phyloP scores from a whole-genome alignment of 139 green algal species.

The Yamagishiella unicocca region DNA sequence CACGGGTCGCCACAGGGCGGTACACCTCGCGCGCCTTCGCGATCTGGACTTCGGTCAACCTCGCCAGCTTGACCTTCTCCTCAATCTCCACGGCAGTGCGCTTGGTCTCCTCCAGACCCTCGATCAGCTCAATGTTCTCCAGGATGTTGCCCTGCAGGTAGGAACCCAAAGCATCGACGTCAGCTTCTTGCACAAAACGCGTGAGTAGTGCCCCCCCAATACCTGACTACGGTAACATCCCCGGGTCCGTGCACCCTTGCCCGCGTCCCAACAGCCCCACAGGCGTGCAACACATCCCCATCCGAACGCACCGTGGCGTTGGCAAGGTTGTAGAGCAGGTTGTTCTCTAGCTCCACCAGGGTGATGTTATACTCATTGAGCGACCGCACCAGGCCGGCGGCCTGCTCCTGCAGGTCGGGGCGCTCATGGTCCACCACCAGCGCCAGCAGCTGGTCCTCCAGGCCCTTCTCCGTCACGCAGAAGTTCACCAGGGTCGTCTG shows the following conservation, averaged over 20 bases:
- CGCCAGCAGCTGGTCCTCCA: slow-evolving; percentile 92
- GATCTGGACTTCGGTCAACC: slow-evolving; percentile 37
- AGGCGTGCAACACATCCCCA: too few species aligned
- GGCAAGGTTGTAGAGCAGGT: slow-evolving; percentile 88
- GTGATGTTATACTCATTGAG: slow-evolving; percentile 95
- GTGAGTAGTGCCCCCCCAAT: too few species aligned
- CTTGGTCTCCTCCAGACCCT: slow-evolving; percentile 89
- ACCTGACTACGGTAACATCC: too few species aligned
- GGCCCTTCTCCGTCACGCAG: slow-evolving; percentile 84
- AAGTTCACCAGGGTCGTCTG: slow-evolving; percentile 93
- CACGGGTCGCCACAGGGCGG: slow-evolving; percentile 74
- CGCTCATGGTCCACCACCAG: slow-evolving; percentile 92
- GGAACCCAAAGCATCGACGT: too few species aligned
- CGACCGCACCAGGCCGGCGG: slow-evolving; percentile 89
- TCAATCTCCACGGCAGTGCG: slow-evolving; percentile 86
- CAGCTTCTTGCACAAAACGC: too few species aligned
- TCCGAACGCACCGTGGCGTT: too few species aligned
- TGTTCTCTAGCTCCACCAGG: slow-evolving; percentile 88
- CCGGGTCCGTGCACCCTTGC: too few species aligned
- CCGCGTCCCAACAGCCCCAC: too few species aligned
- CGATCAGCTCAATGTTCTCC: slow-evolving; percentile 92
- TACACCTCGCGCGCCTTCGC: slow-evolving; percentile 82
- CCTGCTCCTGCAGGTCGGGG: slow-evolving; percentile 89
- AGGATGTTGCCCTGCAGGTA: slow-evolving; percentile 90
- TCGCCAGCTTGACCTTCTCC: slow-evolving; percentile 66